Base-by-base conservation (phyloP, 805 yeast species). In the Zygosaccharomyces gambellarensis region DNA sequence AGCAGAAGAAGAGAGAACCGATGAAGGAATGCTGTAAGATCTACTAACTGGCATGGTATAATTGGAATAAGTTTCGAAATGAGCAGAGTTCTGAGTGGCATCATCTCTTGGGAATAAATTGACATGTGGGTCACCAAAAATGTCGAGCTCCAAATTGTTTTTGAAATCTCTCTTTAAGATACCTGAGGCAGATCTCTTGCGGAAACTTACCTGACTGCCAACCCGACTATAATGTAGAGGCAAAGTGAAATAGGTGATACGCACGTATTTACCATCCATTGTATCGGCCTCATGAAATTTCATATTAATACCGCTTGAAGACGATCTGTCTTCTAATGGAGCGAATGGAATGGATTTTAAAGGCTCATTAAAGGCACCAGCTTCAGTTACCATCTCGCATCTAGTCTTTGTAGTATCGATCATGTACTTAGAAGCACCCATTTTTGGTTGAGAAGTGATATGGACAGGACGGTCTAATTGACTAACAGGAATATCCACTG, bases 251-350 rank as follows among this genome's bases (percentile, higher is more conserved):
- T 62, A 65, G 3, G 47, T 51, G 29, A 64, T 54, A 43, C 67
- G 64, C 14, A 64, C 38, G 31, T 55, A 60, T 34, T 56, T 53
- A 27, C 70, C 67, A 36, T 67, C 69, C 32, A 59, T 57, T 29
- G 64, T 44, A n/a, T 49, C 59, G 3, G 67, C 51, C 10, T 12
- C 25, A 22, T 48, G 46, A 32, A 65, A 51, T 5, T 46, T 43
- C 23, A 61, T 46, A 34, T 48, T 47, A 25, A 63, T 56, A 7
- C 53, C 36, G 17, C 55, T 47, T n/a, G 49, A 43, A 36, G 61
- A 59, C 2, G 70, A 65, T 17, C 46, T 23, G 43, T 64, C 68
- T 5, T 40, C 45, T n/a, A 50, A 41, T 6, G 67, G 60, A 6
- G 64, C 54, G 21, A 61, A 54, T 42, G 65, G 62, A 21, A 54